A percentile compares a stretch with the other conserved stretches of the same genome.
Conservation (phyloP, 2,329 filamentous ascomycete species). For the Thermoascus crustaceus region DNA sequence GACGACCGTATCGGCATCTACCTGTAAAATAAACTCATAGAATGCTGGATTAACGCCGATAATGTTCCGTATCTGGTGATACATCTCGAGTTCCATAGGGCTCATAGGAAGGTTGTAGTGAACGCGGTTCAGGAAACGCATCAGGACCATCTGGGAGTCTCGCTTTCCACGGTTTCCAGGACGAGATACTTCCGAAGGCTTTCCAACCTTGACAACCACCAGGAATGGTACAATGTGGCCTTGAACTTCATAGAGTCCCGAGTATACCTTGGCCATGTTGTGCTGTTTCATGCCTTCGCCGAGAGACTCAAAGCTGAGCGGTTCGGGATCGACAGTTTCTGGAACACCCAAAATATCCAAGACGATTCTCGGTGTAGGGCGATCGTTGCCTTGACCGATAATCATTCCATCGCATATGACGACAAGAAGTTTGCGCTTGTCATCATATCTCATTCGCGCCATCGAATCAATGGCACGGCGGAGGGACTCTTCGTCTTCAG, state of each 20-base stretch:
- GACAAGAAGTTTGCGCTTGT: constrained; percentile 92
- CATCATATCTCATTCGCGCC: constrained; percentile 91
- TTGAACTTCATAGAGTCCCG: constrained; percentile 92
- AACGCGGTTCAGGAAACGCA: constrained; percentile 98
- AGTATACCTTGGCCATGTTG: constrained; percentile 99
- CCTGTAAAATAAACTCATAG: constrained; percentile 93
- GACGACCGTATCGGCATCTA: constrained; percentile 95
- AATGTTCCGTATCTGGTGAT: constrained; percentile 96
- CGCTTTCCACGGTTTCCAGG: constrained; percentile 98
- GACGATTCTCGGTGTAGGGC: constrained; percentile 89
- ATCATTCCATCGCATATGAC: constrained; percentile 98
- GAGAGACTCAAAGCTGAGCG: constrained; percentile 90
- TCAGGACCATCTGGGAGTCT: constrained; percentile 96
- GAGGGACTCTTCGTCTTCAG: constrained; percentile 94
- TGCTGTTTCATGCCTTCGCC: constrained; percentile 95
- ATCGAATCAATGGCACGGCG: constrained; percentile 95
- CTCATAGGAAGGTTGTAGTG: constrained; percentile 97
- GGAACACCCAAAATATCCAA: constrained; percentile 94
- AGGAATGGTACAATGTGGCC: constrained; percentile 97
- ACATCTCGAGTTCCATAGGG: constrained; percentile 93
- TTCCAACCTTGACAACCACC: constrained; percentile 92
- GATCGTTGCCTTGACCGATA: constrained; percentile 95
- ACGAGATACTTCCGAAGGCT: constrained; percentile 62
- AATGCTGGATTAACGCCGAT: constrained; percentile 98
- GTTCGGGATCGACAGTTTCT: constrained; percentile 87